Base-by-base conservation (phyloP, 495 filamentous ascomycete species). In the Lophiostoma macrostomum region DNA sequence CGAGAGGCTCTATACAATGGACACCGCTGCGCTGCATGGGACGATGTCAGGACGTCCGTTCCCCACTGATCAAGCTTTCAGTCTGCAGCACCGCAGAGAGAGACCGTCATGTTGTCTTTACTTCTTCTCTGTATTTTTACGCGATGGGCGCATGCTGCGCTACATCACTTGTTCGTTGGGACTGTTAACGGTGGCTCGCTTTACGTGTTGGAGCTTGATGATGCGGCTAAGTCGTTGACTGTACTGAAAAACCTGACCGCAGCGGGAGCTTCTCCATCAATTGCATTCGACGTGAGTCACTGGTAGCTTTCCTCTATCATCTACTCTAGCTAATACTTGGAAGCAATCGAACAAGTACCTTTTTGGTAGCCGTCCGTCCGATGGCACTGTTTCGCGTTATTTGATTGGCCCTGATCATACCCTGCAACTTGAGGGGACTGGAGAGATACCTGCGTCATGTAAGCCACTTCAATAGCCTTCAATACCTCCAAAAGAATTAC, bases 91-190 rank as follows among this genome's bases (percentile, higher is more conserved):
- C n/a, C n/a, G n/a, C n/a, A n/a, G n/a, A n/a, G n/a, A n/a, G n/a
- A n/a, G n/a, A n/a, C n/a, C n/a, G n/a, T n/a, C n/a, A 47, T 47
- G 44, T 7, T 34, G 5, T 13, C 3, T 20, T 5, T 32, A n/a
- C 3, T 47, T 34, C 2, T 19, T 3, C 8, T 28, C 14, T 3
- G 20, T 13, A 5, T 28, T 14, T 25, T 50, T 2, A 24, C 24
- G 19, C 32, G 31, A 14, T 37, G 16, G 10, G 34, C 31, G 16
- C 10, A 24, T 2, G 46, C 31, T 5, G 23, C 31, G 2, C 18
- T 50, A 14, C 46, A 50, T 20, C 46, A 50, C 19, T 5, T 50
- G 4, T 37, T 36, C 23, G 46, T 50, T 25, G 46, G 46, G n/a
- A 32, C 30, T 1, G 18, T 24, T 10, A 24, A 36, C 27, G 46